Evolutionary conservation across 805 yeast genomes (phyloP).

Genomic region (Wickerhamomyces queroliae): DNA sequence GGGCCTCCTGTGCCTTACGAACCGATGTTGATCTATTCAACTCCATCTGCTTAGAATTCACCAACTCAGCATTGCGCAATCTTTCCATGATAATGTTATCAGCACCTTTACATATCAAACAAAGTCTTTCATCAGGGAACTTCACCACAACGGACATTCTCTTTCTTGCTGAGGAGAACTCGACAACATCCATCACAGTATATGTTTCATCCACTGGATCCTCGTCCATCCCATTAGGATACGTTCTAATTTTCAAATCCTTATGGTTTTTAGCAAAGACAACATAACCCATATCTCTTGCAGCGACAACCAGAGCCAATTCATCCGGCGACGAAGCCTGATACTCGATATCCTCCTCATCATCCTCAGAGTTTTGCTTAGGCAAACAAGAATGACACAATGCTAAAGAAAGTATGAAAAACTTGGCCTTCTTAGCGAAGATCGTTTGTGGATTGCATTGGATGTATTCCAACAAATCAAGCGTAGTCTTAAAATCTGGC

Average conservation of each 20-base stretch:
- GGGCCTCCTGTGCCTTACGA: constrained; percentile 77
- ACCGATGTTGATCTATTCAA: constrained; percentile 49
- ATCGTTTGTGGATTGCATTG: constrained; percentile 65
- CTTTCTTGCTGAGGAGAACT: constrained; percentile 82
- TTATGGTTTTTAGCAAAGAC: constrained; percentile 63
- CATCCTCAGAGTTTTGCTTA: constrained; percentile 35
- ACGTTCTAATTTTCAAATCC: constrained; percentile 61
- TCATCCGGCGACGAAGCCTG: constrained; percentile 98
- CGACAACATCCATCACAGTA: constrained; percentile 74
- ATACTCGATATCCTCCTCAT: constrained; percentile 54
- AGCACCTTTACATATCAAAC: constrained; percentile 91
- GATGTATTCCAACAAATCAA: constrained; percentile 61
- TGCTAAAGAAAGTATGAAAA: constrained; percentile 78
- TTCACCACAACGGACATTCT: constrained; percentile 87
- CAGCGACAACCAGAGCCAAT: constrained; percentile 87
- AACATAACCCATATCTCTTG: constrained; percentile 91
- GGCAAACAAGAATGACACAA: constrained; percentile 91
- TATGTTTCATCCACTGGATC: constrained; percentile 63
- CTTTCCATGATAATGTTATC: constrained; percentile 84
- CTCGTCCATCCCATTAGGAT: constrained; percentile 73
- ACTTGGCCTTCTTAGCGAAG: constrained; percentile 67
- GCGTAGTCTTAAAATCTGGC: constrained; percentile 44
- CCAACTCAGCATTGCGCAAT: constrained; percentile 52
- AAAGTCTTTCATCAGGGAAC: constrained; percentile 70
- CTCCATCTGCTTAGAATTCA: constrained; percentile 58